These are phyloP conservation scores for Cenchrus americanus DNA, from an alignment of 176 grass and related monocot genomes.

Conservation along the genomic window DNA sequence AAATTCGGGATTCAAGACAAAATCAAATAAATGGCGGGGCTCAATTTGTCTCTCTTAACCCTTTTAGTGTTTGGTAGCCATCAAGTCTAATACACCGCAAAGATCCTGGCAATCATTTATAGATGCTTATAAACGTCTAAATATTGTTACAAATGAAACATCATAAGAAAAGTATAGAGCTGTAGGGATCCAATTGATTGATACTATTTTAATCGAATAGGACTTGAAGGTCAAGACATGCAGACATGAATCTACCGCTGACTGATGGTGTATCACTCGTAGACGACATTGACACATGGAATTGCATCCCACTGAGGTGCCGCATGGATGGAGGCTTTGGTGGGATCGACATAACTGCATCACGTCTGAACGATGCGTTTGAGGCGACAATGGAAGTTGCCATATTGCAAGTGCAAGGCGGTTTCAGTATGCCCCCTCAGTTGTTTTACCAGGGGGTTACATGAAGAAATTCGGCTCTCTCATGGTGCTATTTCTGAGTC, in stretches of 20 bases:
- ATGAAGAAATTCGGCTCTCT: conserved; percentile 24
- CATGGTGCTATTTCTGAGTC: background rate
- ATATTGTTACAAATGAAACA: too few species aligned
- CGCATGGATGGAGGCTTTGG: conserved; percentile 1
- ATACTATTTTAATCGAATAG: background rate
- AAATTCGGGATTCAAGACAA: conserved; percentile 2
- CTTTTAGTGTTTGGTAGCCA: background rate
- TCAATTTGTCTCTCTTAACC: background rate
- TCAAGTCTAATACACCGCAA: background rate
- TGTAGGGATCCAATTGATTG: conserved; percentile 2
- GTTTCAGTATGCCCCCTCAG: background rate
- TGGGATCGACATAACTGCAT: background rate
- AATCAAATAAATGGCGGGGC: background rate
- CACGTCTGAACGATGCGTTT: background rate
- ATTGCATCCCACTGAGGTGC: background rate
- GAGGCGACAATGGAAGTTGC: conserved; percentile 16
- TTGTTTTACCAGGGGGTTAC: background rate
- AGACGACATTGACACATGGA: too few species aligned
- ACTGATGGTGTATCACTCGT: conserved; percentile 26
- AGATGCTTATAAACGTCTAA: background rate
- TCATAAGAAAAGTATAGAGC: too few species aligned
- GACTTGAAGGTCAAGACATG: conserved; percentile 31
- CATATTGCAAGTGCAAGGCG: conserved; percentile 12
- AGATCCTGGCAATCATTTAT: background rate
- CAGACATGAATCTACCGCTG: conserved; percentile 13